phyloP scores from a whole-genome alignment of 2,329 filamentous ascomycete genomes.

The Phoma sp. region DNA sequence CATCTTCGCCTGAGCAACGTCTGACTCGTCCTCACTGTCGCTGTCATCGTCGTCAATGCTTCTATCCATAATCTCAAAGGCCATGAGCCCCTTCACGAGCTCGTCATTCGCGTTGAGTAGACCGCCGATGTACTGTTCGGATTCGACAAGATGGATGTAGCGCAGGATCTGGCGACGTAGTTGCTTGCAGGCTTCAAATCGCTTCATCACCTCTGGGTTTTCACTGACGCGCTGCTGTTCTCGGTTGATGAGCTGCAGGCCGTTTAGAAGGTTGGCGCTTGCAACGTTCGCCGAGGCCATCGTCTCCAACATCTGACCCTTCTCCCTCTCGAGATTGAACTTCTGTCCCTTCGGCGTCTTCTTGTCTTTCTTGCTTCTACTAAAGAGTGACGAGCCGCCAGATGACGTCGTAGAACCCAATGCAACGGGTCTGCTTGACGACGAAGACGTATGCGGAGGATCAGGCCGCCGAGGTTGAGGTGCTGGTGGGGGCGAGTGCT shows the following conservation, averaged over 20 bases:
- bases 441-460: slow-evolving; percentile 38
- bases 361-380: slow-evolving; percentile 62
- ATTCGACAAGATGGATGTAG: slow-evolving; percentile 91
- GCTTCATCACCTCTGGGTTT: slow-evolving; percentile 74
- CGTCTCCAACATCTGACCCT: slow-evolving; percentile 83
- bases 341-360: slow-evolving; percentile 62
- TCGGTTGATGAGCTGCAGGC: slow-evolving; percentile 87
- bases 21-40: slow-evolving; percentile 63
- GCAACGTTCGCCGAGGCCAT: slow-evolving; percentile 90
- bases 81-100: slow-evolving; percentile 91
- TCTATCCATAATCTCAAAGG: slow-evolving; percentile 90
- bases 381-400: slow-evolving; percentile 62
- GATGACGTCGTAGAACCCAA: slow-evolving; percentile 38
- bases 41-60: slow-evolving; percentile 78
- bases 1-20: slow-evolving; percentile 52
- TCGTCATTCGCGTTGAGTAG: slow-evolving; percentile 95
- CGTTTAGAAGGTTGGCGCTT: slow-evolving; percentile 88
- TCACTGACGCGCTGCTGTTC: slow-evolving; percentile 88
- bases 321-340: slow-evolving; percentile 88
- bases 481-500: slow-evolving; percentile 43
- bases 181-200: slow-evolving; percentile 86
- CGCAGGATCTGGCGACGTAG: slow-evolving; percentile 84
- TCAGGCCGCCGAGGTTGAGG: slow-evolving; percentile 37
- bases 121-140: slow-evolving; percentile 87
- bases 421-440: slow-evolving; percentile 37